A percentile compares a stretch with the other conserved stretches of the same genome.
Evolutionary conservation across 2,329 filamentous ascomycete species (phyloP).

Genomic region (Elsinoe arachidis): DNA sequence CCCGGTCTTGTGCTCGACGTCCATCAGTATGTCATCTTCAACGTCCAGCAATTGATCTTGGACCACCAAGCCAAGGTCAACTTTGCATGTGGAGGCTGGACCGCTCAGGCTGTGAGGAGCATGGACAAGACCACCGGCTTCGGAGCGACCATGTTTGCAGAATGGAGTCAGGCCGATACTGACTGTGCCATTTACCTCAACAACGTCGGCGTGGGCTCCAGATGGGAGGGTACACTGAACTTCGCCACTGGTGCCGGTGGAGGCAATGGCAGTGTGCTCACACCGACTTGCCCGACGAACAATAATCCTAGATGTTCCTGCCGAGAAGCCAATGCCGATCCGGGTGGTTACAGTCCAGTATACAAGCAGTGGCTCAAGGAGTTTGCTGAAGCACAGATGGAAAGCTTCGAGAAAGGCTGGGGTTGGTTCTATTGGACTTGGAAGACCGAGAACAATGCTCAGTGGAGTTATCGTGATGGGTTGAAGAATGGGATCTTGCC

Average conservation of each 20-base stretch:
- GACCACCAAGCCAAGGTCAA: constrained; percentile 75
- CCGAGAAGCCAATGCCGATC: constrained; percentile 63
- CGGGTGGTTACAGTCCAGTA: constrained; percentile 53
- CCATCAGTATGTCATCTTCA: constrained; percentile 98
- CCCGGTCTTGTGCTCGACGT: constrained; percentile 81
- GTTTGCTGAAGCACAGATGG: constrained; percentile 95
- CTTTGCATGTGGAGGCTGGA: constrained; percentile 84
- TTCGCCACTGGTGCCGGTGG: constrained; percentile 41
- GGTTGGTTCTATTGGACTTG: constrained; percentile 99
- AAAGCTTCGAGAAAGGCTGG: constrained; percentile 83
- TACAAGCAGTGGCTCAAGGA: constrained; percentile 83
- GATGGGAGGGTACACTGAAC: constrained; percentile 83
- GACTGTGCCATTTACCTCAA: constrained; percentile 84
- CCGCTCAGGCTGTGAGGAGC: constrained; percentile 62
- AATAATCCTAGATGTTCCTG: constrained; percentile 62
- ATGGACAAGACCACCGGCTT: constrained; percentile 71
- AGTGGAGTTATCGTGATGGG: constrained; percentile 89
- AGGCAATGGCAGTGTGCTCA: constrained; percentile 54
- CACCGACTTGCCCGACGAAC: constrained; percentile 63
- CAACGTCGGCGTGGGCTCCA: constrained; percentile 77
- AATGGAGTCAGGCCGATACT: constrained; percentile 96
- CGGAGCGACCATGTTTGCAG: constrained; percentile 87
- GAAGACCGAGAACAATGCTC: constrained; percentile 74
- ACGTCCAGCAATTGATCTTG: constrained; percentile 72
- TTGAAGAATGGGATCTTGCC: constrained; percentile 73